Evolutionary conservation across 139 green algal genomes (phyloP).

Genomic region (Diplosphaera chodatii): DNA sequence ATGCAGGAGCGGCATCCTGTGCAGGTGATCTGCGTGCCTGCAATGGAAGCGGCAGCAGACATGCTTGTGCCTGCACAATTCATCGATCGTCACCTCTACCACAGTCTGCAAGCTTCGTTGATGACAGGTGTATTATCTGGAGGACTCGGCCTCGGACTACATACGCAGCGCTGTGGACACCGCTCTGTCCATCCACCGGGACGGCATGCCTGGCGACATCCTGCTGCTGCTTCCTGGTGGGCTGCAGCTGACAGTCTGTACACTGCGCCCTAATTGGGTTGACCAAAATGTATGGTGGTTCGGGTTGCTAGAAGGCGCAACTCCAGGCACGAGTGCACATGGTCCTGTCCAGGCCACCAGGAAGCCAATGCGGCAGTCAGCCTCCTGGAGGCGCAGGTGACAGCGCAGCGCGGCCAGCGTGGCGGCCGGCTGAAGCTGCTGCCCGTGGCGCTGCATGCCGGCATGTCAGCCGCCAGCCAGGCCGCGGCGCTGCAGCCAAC

Average conservation of each 20-base stretch:
- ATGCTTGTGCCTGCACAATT: too few relatives aligned
- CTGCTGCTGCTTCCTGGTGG: slow-evolving; percentile 91
- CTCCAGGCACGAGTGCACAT: too few relatives aligned
- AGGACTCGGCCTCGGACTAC: slow-evolving; percentile 60
- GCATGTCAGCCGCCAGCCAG: slow-evolving; percentile 65
- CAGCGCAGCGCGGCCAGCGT: slow-evolving; percentile 19
- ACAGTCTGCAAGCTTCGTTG: background rate
- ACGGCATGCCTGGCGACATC: slow-evolving; percentile 78
- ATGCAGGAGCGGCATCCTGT: slow-evolving; percentile 12
- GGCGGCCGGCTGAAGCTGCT: slow-evolving; percentile 32
- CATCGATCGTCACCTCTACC: too few relatives aligned
- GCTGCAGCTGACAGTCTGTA: too few relatives aligned
- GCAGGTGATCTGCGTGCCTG: too few relatives aligned
- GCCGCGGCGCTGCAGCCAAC: slow-evolving; percentile 54
- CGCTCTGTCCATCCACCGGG: slow-evolving; percentile 61
- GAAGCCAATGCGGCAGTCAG: slow-evolving; percentile 59
- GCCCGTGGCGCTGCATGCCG: slow-evolving; percentile 66
- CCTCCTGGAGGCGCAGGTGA: slow-evolving; percentile 60
- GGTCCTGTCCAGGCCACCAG: slow-evolving; percentile 57
- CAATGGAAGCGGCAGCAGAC: too few relatives aligned
- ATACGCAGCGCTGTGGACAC: slow-evolving; percentile 64
- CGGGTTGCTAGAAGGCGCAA: too few relatives aligned
- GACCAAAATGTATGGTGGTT: too few relatives aligned
- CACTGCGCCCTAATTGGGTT: too few relatives aligned
- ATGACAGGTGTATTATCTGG: slow-evolving; percentile 77